Evolutionary conservation across 2,329 filamentous ascomycete genomes (phyloP).

Genomic region (Fusarium annulatum): DNA sequence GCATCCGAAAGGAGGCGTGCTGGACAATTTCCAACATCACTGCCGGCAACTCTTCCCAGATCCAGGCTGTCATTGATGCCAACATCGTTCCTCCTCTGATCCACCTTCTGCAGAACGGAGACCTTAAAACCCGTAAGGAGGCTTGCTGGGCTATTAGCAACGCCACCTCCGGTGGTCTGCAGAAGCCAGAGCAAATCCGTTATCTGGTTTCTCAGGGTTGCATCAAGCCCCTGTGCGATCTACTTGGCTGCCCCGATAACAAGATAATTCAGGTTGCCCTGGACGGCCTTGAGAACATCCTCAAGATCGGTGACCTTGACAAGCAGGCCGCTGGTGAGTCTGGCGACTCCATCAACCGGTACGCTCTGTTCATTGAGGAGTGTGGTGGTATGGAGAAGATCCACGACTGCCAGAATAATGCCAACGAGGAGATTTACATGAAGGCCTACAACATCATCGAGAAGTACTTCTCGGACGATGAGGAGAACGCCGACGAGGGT

Average conservation of each 20-base stretch:
- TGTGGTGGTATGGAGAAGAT: constrained; percentile 99
- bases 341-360: constrained; percentile 88
- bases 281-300: constrained; percentile 97
- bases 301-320: constrained; percentile 99
- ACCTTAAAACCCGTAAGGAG: constrained; percentile 99
- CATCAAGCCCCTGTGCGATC: constrained; percentile 96
- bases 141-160: constrained; percentile 99
- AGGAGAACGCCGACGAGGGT: constrained; percentile 87
- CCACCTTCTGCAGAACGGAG: constrained; percentile 93
- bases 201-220: constrained; percentile 94
- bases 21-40: constrained; percentile 99
- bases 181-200: constrained; percentile 98
- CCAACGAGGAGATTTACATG: constrained; percentile 99
- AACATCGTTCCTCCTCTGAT: constrained; percentile 97
- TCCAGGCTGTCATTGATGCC: constrained; percentile 95
- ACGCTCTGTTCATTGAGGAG: constrained; percentile 98
- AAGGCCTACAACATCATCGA: constrained; percentile 99
- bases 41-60: constrained; percentile 96
- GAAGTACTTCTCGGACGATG: constrained; percentile 99
- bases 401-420: constrained; percentile 99
- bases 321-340: constrained; percentile 86
- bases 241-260: constrained; percentile 96
- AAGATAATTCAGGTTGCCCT: constrained; percentile 99
- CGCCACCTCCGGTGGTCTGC: constrained; percentile 94
- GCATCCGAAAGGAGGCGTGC: constrained; percentile 98